Conservation (phyloP, 495 filamentous ascomycete species). For the Neurospora sp. region DNA sequence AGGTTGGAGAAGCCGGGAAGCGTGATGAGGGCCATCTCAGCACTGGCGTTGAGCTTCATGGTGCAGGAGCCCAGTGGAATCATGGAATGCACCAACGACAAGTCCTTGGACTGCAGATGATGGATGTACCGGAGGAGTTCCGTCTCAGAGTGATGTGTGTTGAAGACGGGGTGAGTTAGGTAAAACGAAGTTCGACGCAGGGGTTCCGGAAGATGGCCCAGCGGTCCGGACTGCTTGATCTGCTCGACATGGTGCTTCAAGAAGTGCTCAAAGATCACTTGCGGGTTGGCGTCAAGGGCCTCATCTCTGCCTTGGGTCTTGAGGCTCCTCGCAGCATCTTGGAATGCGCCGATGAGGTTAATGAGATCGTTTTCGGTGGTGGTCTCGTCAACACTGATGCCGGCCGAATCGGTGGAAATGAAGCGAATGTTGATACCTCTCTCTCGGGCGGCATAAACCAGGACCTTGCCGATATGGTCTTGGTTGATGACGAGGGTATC, state of each 20-base stretch:
- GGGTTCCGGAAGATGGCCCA: slow-evolving; percentile 44
- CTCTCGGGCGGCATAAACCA: slow-evolving; percentile 5
- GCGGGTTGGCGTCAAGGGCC: slow-evolving; percentile 19
- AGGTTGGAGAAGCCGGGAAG: slow-evolving; percentile 78
- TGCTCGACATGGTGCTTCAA: slow-evolving; percentile 12
- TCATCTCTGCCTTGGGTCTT: slow-evolving; percentile 6
- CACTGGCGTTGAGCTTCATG: slow-evolving; percentile 97
- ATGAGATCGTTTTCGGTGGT: slow-evolving; percentile 19
- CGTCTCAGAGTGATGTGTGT: slow-evolving; percentile 93
- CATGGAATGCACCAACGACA: slow-evolving; percentile 96
- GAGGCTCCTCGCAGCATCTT: not conserved
- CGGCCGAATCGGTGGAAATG: slow-evolving; percentile 14
- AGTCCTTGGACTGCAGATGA: slow-evolving; percentile 89
- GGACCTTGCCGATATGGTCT: slow-evolving; percentile 1
- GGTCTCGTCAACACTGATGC: slow-evolving; percentile 37
- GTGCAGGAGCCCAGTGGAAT: slow-evolving; percentile 98
- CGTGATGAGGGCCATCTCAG: slow-evolving; percentile 77
- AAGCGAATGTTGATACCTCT: slow-evolving; percentile 18
- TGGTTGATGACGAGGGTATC: slow-evolving; percentile 70
- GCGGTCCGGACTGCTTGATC: slow-evolving; percentile 15
- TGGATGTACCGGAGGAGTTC: slow-evolving; percentile 92
- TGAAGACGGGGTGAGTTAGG: slow-evolving; percentile 92
- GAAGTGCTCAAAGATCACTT: slow-evolving; percentile 20
- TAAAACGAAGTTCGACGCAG: slow-evolving; percentile 67
- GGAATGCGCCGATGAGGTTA: slow-evolving; percentile 19